A percentile compares a stretch with the other conserved stretches of the same genome.
phyloP scores from a whole-genome alignment of 768 basidiomycete genomes.

The Lenzites betulinus region DNA sequence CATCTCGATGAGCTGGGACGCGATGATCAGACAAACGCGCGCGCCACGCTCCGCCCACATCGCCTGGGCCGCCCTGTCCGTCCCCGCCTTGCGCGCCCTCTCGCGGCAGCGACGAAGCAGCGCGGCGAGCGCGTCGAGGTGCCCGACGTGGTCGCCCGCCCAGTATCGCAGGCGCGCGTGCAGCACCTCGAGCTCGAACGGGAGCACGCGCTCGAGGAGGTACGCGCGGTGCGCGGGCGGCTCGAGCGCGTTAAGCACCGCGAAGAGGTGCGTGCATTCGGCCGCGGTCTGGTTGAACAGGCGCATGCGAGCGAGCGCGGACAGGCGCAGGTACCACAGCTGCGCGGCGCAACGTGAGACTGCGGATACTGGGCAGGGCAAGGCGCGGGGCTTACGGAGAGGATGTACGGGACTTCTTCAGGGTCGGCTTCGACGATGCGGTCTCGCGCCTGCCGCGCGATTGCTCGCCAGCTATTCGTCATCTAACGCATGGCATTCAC shows the following conservation, averaged over 20 bases:
- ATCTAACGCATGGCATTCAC: conserved; percentile 48
- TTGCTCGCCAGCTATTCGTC: conserved; percentile 85
- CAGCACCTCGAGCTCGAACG: conserved; percentile 64
- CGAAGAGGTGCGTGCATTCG: conserved; percentile 80
- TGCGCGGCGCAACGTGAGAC: conserved; percentile 29
- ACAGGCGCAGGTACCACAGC: conserved; percentile 86
- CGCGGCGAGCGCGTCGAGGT: conserved; percentile 71
- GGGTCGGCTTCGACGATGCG: conserved; percentile 71
- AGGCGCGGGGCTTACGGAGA: conserved; percentile 53
- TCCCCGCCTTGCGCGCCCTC: conserved; percentile 39
- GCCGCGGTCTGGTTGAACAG: conserved; percentile 87
- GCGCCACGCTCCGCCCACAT: conserved; percentile 88
- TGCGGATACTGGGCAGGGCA: neutral
- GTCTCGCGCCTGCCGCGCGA: conserved; percentile 85
- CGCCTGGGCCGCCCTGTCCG: conserved; percentile 24
- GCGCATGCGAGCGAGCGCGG: conserved; percentile 75
- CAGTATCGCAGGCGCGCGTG: conserved; percentile 76
- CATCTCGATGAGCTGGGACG: conserved; percentile 84
- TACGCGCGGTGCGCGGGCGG: conserved; percentile 45
- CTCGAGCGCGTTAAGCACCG: conserved; percentile 51
- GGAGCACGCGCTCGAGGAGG: conserved; percentile 61
- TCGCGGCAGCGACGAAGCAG: conserved; percentile 62
- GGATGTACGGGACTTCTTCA: conserved; percentile 61
- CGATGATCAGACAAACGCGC: conserved; percentile 74
- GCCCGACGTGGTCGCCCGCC: conserved; percentile 78